Percentiles rank a stretch among this genome's conserved stretches.
Evolutionary conservation across 306 rosid species (phyloP).

Genomic region (Ziziphus jujuba): DNA sequence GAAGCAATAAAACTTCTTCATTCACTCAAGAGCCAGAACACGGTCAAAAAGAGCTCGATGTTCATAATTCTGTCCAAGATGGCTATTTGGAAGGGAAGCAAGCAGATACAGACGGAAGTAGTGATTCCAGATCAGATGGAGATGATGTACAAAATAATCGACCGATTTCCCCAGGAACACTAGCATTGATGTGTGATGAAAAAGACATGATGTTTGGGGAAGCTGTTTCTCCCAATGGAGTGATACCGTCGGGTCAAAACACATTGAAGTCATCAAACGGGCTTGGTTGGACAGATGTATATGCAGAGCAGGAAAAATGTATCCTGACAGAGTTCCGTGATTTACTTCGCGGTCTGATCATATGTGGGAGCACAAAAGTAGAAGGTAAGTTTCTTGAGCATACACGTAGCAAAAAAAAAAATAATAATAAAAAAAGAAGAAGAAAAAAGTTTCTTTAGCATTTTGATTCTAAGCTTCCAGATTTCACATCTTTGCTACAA

Average conservation of each 20-base stretch:
- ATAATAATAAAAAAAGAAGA: too few species aligned
- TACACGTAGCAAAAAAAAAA: too few species aligned
- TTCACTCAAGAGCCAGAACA: constrained; percentile 36
- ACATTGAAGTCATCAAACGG: constrained; percentile 37
- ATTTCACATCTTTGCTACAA: constrained; percentile 9
- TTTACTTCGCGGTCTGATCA: constrained; percentile 55
- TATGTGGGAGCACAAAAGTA: constrained; percentile 60
- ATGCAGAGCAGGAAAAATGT: constrained; percentile 62
- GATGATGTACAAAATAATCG: constrained; percentile 33
- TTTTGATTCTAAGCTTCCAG: constrained; percentile 11
- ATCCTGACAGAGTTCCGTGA: constrained; percentile 58
- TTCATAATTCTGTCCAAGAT: constrained; percentile 26
- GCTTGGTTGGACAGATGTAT: constrained; percentile 39
- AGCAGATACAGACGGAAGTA: constrained; percentile 27
- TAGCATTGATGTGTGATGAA: constrained; percentile 81
- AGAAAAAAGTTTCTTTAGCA: too few species aligned
- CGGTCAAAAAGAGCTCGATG: constrained; percentile 23
- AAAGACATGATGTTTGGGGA: constrained; percentile 44
- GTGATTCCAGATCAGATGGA: constrained; percentile 38
- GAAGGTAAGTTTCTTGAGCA: constrained; percentile 43
- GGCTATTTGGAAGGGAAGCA: constrained; percentile 32
- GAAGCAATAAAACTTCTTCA: constrained; percentile 31
- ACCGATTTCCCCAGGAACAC: constrained; percentile 72
- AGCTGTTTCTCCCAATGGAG: constrained; percentile 38
- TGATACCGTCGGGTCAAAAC: constrained; percentile 27